Evolutionary conservation across 2,329 filamentous ascomycete genomes (phyloP).

Genomic region (Hypomyces rosellus): DNA sequence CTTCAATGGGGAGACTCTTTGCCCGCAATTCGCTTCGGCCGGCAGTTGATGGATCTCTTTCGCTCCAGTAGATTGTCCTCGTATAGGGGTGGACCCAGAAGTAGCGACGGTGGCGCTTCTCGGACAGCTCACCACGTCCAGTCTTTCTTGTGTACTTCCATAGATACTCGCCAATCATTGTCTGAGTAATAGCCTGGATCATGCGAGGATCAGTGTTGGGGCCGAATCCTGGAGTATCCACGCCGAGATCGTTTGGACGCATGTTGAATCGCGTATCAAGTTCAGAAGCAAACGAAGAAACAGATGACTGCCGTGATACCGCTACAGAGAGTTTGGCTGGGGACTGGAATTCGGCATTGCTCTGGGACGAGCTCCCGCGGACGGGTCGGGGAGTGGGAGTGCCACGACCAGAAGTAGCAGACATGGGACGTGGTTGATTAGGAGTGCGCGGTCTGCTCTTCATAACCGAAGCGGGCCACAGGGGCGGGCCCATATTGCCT

Average conservation of each 20-base stretch:
- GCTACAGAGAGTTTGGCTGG: conserved; percentile 32
- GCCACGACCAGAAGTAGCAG: conserved; percentile 44
- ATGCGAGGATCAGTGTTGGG: conserved; percentile 85
- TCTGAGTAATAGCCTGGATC: conserved; percentile 98
- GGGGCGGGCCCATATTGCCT: conserved; percentile 73
- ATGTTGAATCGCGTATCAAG: conserved; percentile 87
- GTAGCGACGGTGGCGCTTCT: conserved; percentile 85
- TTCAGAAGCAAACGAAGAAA: conserved; percentile 94
- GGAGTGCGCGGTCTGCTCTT: conserved; percentile 56
- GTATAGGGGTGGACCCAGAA: conserved; percentile 99
- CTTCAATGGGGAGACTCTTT: conserved; percentile 93
- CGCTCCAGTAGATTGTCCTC: conserved; percentile 93
- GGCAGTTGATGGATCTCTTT: conserved; percentile 73
- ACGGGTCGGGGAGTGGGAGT: conserved; percentile 51
- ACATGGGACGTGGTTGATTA: conserved; percentile 39
- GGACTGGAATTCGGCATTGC: conserved; percentile 42
- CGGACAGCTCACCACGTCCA: conserved; percentile 81
- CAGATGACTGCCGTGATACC: conserved; percentile 59
- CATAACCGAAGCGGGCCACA: conserved; percentile 69
- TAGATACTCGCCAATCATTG: conserved; percentile 97
- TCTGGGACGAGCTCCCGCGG: conserved; percentile 42
- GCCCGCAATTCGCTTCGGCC: conserved; percentile 67
- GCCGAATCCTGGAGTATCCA: conserved; percentile 53
- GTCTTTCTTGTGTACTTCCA: conserved; percentile 99
- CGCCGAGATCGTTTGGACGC: conserved; percentile 47